Evolutionary conservation across 2,329 filamentous ascomycete species (phyloP), one percentile per base, ranked within the genome.

Genomic region (Trichoderma koningii): DNA sequence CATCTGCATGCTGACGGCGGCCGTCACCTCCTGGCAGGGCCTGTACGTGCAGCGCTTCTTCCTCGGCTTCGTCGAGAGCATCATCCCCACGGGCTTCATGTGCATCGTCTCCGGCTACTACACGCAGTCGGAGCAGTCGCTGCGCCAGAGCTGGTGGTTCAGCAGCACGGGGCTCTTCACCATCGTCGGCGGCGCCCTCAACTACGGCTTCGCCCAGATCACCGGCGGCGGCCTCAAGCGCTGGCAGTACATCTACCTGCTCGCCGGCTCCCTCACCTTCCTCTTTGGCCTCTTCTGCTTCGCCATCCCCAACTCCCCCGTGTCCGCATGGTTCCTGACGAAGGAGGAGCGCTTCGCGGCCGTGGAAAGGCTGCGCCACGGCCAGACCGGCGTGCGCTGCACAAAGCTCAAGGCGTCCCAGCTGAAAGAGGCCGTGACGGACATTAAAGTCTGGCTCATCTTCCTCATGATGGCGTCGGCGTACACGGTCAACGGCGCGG

Each of bases 231-330:
- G 76, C 0, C 75, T 90, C 48, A 82, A 79, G 48, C 77, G 82
- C 4, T 92, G 89, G 88, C 88, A 90, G 76, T 90, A 89, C 70
- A 88, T 91, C 66, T 91, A 90, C 72, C 78, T 91, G 15, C 77
- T 90, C 19, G 87, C 87, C 0, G 88, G 88, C 0, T 79, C 78
- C 0, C 70, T 90, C 56, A 90, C 88, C 0, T 84, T 89, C 44
- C 53, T 89, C 0, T 90, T 89, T 69, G 88, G 88, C 0, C 63
- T 87, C 0, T 81, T 82, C 71, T 91, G 88, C 75, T 89, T 90
- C 69, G 78, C 80, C 9, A 78, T 90, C 60, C 89, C 90, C 0
- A 86, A 86, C 68, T 89, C 86, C 1, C 87, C 89, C 0, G 84
- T 86, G 0, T 81, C 82, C 0, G 89, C 89, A 0, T 90, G 88